Percentiles rank a stretch among this genome's conserved stretches.
These are phyloP conservation scores for Bombardia bombarda DNA, from an alignment of 495 filamentous ascomycete genomes.

Conservation along the genomic window DNA sequence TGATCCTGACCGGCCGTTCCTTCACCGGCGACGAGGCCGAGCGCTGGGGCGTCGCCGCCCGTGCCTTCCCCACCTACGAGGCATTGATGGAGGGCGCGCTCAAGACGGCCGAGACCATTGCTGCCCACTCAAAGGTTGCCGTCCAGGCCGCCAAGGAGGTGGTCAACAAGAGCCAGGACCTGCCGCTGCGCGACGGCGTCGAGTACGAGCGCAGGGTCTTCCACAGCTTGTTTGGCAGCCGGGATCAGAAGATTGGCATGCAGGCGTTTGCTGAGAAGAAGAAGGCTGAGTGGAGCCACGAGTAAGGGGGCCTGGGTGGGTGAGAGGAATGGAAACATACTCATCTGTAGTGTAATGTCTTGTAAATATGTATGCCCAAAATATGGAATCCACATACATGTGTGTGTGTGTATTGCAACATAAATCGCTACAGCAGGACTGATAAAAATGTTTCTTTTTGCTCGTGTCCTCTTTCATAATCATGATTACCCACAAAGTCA, in stretches of 20 bases:
- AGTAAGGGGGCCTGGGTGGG: conserved; percentile 33
- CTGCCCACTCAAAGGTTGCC: conserved; percentile 67
- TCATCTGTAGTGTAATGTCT: too few species aligned
- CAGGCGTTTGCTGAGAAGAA: conserved; percentile 90
- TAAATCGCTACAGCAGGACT: too few species aligned
- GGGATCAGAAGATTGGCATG: conserved; percentile 98
- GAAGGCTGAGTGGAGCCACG: conserved; percentile 83
- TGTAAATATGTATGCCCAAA: too few species aligned
- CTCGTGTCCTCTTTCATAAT: too few species aligned
- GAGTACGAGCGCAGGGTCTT: conserved; percentile 92
- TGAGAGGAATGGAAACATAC: too few species aligned
- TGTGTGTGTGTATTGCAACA: too few species aligned
- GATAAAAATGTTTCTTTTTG: too few species aligned
- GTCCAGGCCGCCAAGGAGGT: conserved; percentile 94
- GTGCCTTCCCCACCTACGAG: conserved; percentile 72
- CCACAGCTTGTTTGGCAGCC: conserved; percentile 82
- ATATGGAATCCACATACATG: neutral
- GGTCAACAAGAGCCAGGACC: conserved; percentile 92
- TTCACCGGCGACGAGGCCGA: conserved; percentile 77
- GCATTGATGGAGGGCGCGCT: conserved; percentile 70
- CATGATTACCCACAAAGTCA: too few species aligned
- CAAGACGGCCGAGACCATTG: conserved; percentile 82
- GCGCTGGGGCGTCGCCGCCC: conserved; percentile 83
- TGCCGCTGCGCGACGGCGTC: conserved; percentile 76
- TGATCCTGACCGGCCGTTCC: conserved; percentile 79